Evolutionary conservation across 768 basidiomycete genomes (phyloP), one percentile per base, ranked within the genome.

Genomic region (Rhizopogon vesiculosus): DNA sequence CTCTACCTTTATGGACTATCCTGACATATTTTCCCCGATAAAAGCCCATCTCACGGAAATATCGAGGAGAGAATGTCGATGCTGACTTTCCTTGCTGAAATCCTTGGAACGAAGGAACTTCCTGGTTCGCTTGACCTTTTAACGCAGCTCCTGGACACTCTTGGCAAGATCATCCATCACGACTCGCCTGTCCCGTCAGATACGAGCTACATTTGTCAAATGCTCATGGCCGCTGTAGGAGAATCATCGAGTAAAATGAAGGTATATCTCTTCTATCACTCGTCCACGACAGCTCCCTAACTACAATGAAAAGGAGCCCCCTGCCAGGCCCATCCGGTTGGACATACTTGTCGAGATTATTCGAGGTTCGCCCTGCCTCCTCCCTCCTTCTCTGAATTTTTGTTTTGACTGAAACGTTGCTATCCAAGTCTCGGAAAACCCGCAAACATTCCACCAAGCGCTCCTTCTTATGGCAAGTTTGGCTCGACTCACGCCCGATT

Each of bases 391-490:
- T 3, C 39, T 39, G 2, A 53, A 6, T 18, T 38, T 45, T 15
- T 15, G 51, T 33, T 29, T 39, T 18, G 10, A 51, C 59, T 39
- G 55, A 43, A 59, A 19, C 35, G 12, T 31, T 35, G 1, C 45
- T 7, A 51, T 35, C 38, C 2, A 59, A 95, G 94, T 87, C 15
- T 87, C 93, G 2, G 83, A 84, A 43, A 97, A 95, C 63, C 95
- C 96, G 1, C 94, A 98, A 65, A 96, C 92, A 0, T 94, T 94
- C 74, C 86, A 98, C 61, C 91, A 96, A 68, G 93, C 93, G 0
- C 75, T 98, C 3, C 77, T 98, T 25, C 77, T 98, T 33, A 87
- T 97, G 71, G 87, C 93, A 5, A 87, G 79, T 58, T 71, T 98
- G 54, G 90, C 93, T 3, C 81, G 86, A 16, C 76, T 98, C 38